Evolutionary conservation across 148 eudicot genomes (phyloP).

Genomic region (Rhododendron mucronatum): DNA sequence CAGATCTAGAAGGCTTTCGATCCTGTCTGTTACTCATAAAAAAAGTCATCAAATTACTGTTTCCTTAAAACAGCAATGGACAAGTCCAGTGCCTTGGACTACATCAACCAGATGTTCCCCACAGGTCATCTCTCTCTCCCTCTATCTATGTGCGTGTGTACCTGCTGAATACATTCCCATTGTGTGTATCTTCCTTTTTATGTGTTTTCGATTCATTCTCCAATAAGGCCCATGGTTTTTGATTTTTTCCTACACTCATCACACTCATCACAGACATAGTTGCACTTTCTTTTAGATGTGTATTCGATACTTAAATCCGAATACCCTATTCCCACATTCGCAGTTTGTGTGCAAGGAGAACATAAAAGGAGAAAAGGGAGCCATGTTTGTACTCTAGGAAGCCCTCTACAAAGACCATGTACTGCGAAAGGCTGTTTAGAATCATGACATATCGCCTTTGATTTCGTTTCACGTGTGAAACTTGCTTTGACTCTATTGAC

Average conservation of each 20-base stretch:
- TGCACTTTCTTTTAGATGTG: neutral
- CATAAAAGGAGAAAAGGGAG: neutral
- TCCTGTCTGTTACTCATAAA: neutral
- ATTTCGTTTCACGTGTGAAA: neutral
- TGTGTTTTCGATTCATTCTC: neutral
- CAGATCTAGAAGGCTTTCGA: neutral
- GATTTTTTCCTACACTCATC: neutral
- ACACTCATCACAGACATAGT: neutral
- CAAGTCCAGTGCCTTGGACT: conserved; percentile 85
- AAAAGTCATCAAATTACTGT: neutral
- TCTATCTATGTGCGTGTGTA: too few species aligned
- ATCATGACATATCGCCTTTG: neutral
- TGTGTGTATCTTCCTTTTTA: neutral
- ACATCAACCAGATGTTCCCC: conserved; percentile 96
- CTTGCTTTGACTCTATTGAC: too few species aligned
- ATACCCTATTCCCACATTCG: neutral
- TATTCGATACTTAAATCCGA: neutral
- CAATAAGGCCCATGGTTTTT: neutral
- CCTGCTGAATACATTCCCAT: neutral
- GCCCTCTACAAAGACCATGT: neutral
- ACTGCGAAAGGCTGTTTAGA: neutral
- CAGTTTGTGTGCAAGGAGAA: neutral
- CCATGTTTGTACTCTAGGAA: neutral
- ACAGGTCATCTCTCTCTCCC: conserved; percentile 43
- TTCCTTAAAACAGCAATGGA: conserved; percentile 47